Evolutionary conservation across 2,329 filamentous ascomycete species (phyloP).

Genomic region (Claviceps sorghi): DNA sequence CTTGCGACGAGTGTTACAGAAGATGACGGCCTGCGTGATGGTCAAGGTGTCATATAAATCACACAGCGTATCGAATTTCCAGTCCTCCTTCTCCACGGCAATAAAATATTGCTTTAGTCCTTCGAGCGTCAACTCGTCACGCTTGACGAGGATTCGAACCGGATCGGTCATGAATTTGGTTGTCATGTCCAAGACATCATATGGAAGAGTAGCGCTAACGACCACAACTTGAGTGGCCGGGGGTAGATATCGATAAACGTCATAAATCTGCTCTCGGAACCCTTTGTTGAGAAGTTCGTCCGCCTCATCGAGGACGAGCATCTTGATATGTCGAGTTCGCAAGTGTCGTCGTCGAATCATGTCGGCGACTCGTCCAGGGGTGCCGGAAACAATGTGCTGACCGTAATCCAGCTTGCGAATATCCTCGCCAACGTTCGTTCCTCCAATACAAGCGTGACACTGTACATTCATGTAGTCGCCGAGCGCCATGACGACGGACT

Average conservation of each 20-base stretch:
- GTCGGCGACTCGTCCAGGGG: slow-evolving; percentile 75
- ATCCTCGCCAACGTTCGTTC: slow-evolving; percentile 94
- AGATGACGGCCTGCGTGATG: slow-evolving; percentile 97
- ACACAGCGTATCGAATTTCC: slow-evolving; percentile 98
- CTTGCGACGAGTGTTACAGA: slow-evolving; percentile 98
- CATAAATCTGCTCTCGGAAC: slow-evolving; percentile 97
- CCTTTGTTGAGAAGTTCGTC: slow-evolving; percentile 70
- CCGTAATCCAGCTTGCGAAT: slow-evolving; percentile 96
- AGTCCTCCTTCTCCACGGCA: slow-evolving; percentile 97
- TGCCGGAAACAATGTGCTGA: slow-evolving; percentile 94
- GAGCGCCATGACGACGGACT: slow-evolving; percentile 98
- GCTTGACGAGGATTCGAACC: slow-evolving; percentile 91
- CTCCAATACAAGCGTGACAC: slow-evolving; percentile 96
- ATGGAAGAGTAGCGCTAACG: slow-evolving; percentile 88
- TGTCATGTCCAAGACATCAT: slow-evolving; percentile 97
- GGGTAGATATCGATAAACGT: slow-evolving; percentile 92
- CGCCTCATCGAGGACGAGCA: slow-evolving; percentile 47
- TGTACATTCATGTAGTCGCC: slow-evolving; percentile 99
- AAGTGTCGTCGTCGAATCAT: slow-evolving; percentile 46
- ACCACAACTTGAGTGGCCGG: slow-evolving; percentile 97
- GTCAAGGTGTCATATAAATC: slow-evolving; percentile 98
- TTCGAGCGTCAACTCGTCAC: slow-evolving; percentile 94
- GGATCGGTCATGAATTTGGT: slow-evolving; percentile 99
- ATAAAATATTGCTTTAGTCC: slow-evolving; percentile 99
- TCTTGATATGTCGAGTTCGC: slow-evolving; percentile 48